Percentiles rank a stretch among this genome's conserved stretches.
phyloP scores from a whole-genome alignment of 768 basidiomycete genomes.

The Tylopilus sp. region DNA sequence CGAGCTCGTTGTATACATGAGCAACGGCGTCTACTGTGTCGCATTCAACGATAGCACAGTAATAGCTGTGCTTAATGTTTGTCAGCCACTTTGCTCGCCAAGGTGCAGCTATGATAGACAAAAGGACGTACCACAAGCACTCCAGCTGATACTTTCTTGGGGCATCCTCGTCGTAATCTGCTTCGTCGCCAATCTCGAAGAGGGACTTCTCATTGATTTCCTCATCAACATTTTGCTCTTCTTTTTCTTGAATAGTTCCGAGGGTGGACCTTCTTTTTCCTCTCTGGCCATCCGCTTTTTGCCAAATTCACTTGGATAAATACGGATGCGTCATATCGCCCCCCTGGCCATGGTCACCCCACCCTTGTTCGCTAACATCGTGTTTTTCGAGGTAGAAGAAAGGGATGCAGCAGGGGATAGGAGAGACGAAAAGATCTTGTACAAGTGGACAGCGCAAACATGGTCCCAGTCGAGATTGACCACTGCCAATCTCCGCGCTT shows the following conservation, averaged over 20 bases:
- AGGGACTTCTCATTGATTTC: conserved; percentile 64
- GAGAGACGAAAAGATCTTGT: conserved; percentile 88
- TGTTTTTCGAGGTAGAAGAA: conserved; percentile 21
- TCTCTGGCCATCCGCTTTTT: conserved; percentile 82
- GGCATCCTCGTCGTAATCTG: conserved; percentile 85
- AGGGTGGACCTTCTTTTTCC: conserved; percentile 87
- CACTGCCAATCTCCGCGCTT: conserved; percentile 73
- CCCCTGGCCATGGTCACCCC: conserved; percentile 47
- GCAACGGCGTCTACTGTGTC: conserved; percentile 72
- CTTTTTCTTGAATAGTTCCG: conserved; percentile 71
- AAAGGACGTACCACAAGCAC: conserved; percentile 66
- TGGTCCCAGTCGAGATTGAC: conserved; percentile 99
- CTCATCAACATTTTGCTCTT: conserved; percentile 42
- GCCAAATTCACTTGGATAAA: conserved; percentile 95
- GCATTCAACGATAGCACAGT: conserved; percentile 92
- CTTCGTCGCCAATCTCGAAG: conserved; percentile 62
- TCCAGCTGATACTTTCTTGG: conserved; percentile 91
- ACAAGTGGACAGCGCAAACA: conserved; percentile 84
- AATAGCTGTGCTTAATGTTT: conserved; percentile 61
- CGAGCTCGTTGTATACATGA: conserved; percentile 80
- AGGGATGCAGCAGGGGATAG: conserved; percentile 58
- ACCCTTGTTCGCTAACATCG: conserved; percentile 7
- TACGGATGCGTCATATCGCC: conserved; percentile 67
- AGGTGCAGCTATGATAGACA: not conserved
- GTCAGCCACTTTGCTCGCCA: conserved; percentile 1